Base-by-base conservation (phyloP, 345 rosid species). In the Hibiscus syriacus region DNA sequence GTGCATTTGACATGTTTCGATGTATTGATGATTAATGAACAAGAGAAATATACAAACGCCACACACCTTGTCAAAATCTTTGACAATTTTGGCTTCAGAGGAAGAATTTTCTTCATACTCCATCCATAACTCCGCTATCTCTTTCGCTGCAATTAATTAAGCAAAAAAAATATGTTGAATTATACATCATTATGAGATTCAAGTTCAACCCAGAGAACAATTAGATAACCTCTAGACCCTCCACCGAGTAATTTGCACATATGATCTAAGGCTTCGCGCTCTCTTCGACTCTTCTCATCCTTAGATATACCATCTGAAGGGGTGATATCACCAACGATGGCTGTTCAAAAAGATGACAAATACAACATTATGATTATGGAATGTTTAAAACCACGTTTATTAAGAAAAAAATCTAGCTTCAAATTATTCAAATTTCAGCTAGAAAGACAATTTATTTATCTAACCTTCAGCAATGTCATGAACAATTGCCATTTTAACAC, bases 401-500 rank as follows among this genome's bases (percentile, higher is more conserved):
- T 16, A n/a, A n/a, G n/a, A n/a, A n/a, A 14, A n/a, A 55, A 38
- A 55, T 22, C 16, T 39, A 23, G 39, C 5, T 55, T 39, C 13
- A 56, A 4, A 0, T 52, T 39, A 1, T 30, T 17, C 19, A 61
- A n/a, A 45, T 3, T 43, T 45, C 26, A 9, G 67, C 54, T 25
- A 43, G 43, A 45, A 26, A 19, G 19, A 16, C 53, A 16, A 45
- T 13, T 54, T 54, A 14, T 63, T 63, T 7, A 26, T 41, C 67
- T 43, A 43, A 87, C 98, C 98, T 84, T 93, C 97, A 3, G 98
- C 98, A 34, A 93, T 86, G 70, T 93, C 97, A 80, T 93, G 97
- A 72, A 93, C 92, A 69, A 93, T 85, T 12, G 97, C 95, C 94
- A 93, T 93, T 75, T 93, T 93, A 54, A 93, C 73, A 63, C 97